Percentiles rank a stretch among this genome's conserved stretches.
phyloP scores from a whole-genome alignment of 2,329 filamentous ascomycete species.

The Alternaria ventricosa region DNA sequence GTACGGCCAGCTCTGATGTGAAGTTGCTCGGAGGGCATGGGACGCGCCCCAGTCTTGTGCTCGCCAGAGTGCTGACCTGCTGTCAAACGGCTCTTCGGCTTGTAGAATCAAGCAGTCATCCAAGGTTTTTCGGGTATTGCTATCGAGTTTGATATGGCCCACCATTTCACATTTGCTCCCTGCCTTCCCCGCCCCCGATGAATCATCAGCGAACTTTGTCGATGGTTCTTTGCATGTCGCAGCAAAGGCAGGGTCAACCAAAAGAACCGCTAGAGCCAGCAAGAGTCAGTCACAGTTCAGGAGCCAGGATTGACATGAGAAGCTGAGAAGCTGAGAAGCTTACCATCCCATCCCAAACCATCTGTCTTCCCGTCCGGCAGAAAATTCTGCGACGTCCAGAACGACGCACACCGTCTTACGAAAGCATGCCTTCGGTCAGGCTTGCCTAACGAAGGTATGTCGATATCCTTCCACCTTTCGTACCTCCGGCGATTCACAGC shows the following conservation, averaged over 20 bases:
- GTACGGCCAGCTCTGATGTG: not conserved
- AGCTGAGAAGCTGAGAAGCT: no score
- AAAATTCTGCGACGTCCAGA: conserved; percentile 19
- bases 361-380: not conserved
- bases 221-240: not conserved
- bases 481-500: not conserved
- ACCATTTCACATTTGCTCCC: not conserved
- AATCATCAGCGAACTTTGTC: not conserved
- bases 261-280: not conserved
- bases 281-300: no score
- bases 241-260: not conserved
- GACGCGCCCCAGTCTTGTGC: not conserved
- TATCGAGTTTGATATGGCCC: not conserved
- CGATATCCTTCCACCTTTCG: conserved; percentile 22
- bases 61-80: not conserved
- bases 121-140: not conserved
- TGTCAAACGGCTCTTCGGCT: not conserved
- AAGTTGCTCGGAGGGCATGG: not conserved
- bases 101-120: not conserved
- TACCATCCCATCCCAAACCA: no score
- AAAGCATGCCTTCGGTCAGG: conserved; percentile 19
- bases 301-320: no score
- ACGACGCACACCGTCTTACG: conserved; percentile 25
- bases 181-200: not conserved
- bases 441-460: conserved; percentile 13